Base-by-base conservation (phyloP, 352 stramenopile species). In the Plasmopara muralis region DNA sequence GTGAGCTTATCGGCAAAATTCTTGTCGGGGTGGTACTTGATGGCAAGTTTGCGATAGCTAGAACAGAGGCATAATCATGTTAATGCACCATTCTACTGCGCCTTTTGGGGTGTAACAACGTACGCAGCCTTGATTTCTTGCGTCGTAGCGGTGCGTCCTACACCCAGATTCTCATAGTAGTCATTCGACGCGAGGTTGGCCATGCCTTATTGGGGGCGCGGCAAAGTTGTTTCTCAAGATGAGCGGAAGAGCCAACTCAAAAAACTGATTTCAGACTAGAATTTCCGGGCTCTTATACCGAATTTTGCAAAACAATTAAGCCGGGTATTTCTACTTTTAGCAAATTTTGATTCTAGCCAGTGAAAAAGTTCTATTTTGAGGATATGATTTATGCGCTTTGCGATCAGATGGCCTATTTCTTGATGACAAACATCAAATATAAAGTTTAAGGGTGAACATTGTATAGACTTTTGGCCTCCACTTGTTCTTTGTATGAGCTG, bases 1-100 rank as follows among this genome's bases (percentile, higher is more conserved):
- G 83, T 62, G 43, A 87, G 55, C 60, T 90, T 89, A 52, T 91
- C 83, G 12, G 72, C 60, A 33, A 78, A 81, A 61, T 97, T 96
- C 73, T 96, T 96, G 72, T 97, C 89, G 13, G 89, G 89, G 55
- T 97, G 89, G 67, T 95, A 95, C 68, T 95, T 96, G 67, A 97
- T 89, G 42, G 89, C 87, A 28, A 97, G 59, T 61, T 95, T 96
- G 29, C 87, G 77, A 60, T 97, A 97, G 13, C 83, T 93, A 51
- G 38, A 50, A 38, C 33, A 42, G 31, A 35, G 31, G 5, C 31
- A 35, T 35, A 31, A 40, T 46, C 6, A 39, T 15, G 40, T 44
- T 18, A 52, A 42, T 5, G 8, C 4, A 42, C 9, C 6, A 14
- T 35, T 35, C 16, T 9, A 6, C 8, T n/a, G 31, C 18, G 9